Percentiles rank a stretch among this genome's conserved stretches.
These are phyloP conservation scores for Entomortierella parvispora DNA, from an alignment of 192 early-diverging fungal species.

Conservation along the genomic window DNA sequence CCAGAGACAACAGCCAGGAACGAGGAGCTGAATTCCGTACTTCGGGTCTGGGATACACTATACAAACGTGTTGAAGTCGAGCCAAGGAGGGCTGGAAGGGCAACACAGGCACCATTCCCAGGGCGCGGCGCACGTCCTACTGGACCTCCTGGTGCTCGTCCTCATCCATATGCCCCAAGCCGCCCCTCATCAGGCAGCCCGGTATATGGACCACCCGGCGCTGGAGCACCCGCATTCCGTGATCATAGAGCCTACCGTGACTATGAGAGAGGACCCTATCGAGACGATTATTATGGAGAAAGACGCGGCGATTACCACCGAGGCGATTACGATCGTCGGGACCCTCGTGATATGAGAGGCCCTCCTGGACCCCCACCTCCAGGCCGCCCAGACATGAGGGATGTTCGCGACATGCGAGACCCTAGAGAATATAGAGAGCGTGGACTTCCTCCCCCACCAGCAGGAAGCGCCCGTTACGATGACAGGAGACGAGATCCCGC, in stretches of 20 bases:
- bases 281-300: slow-evolving; percentile 57
- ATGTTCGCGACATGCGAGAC: slow-evolving; percentile 29
- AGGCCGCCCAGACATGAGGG: slow-evolving; percentile 32
- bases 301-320: slow-evolving; percentile 55
- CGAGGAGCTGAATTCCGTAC: slow-evolving; percentile 23
- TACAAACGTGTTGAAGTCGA: slow-evolving; percentile 39
- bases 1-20: slow-evolving; percentile 20
- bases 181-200: slow-evolving; percentile 24
- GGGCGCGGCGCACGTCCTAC: slow-evolving; percentile 19
- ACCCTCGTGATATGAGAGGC: slow-evolving; percentile 23
- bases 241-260: slow-evolving; percentile 40
- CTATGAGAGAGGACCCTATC: slow-evolving; percentile 47
- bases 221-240: slow-evolving; percentile 39
- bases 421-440: slow-evolving; percentile 42
- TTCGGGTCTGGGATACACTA: slow-evolving; percentile 36
- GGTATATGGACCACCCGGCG: slow-evolving; percentile 39
- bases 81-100: slow-evolving; percentile 30
- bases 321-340: slow-evolving; percentile 50
- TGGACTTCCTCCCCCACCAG: slow-evolving; percentile 34
- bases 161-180: slow-evolving; percentile 30
- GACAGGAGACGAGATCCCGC: slow-evolving; percentile 53
- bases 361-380: slow-evolving; percentile 28
- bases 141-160: slow-evolving; percentile 29
- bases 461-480: slow-evolving; percentile 30
- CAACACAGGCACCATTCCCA: slow-evolving; percentile 31